Evolutionary conservation across 768 basidiomycete genomes (phyloP).

Genomic region (Russula olivacea): DNA sequence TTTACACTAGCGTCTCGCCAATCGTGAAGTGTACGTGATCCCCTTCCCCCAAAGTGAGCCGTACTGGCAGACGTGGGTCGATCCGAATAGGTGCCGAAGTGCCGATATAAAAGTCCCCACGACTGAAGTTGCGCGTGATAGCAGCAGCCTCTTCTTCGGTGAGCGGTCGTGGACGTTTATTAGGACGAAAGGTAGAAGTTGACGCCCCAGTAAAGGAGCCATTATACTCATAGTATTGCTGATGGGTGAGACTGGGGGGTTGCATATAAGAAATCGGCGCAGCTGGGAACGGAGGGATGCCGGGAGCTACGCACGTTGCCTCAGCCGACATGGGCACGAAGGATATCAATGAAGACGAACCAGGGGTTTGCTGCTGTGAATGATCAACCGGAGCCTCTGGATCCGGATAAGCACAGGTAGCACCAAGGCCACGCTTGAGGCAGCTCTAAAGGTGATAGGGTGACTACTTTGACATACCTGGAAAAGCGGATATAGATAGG

Average conservation of each 20-base stretch:
- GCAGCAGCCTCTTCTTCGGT: slow-evolving; percentile 81
- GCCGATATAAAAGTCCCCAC: slow-evolving; percentile 80
- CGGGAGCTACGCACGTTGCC: slow-evolving; percentile 31
- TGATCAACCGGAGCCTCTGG: slow-evolving; percentile 43
- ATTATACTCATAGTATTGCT: slow-evolving; percentile 62
- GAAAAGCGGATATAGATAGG: slow-evolving; percentile 11
- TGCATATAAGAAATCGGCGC: slow-evolving; percentile 37
- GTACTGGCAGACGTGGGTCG: slow-evolving; percentile 73
- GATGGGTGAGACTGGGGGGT: slow-evolving; percentile 40
- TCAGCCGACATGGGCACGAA: slow-evolving; percentile 24
- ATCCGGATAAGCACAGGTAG: slow-evolving; percentile 70
- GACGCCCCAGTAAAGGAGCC: slow-evolving; percentile 62
- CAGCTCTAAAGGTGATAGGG: slow-evolving; percentile 51
- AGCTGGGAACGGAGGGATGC: slow-evolving; percentile 36
- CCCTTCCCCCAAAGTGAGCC: slow-evolving; percentile 74
- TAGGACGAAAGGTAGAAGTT: slow-evolving; percentile 72
- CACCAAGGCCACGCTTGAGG: slow-evolving; percentile 71
- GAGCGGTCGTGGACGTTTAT: slow-evolving; percentile 69
- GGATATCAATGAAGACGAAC: slow-evolving; percentile 26
- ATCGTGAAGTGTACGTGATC: slow-evolving; percentile 71
- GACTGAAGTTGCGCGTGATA: slow-evolving; percentile 74
- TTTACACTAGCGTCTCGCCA: slow-evolving; percentile 43
- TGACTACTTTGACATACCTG: slow-evolving; percentile 3
- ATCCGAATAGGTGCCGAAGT: slow-evolving; percentile 76
- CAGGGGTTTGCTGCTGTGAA: slow-evolving; percentile 24